Percentiles rank a stretch among this genome's conserved stretches.
Conservation (phyloP, 768 basidiomycete species). For the Phlebiopsis gigantea region DNA sequence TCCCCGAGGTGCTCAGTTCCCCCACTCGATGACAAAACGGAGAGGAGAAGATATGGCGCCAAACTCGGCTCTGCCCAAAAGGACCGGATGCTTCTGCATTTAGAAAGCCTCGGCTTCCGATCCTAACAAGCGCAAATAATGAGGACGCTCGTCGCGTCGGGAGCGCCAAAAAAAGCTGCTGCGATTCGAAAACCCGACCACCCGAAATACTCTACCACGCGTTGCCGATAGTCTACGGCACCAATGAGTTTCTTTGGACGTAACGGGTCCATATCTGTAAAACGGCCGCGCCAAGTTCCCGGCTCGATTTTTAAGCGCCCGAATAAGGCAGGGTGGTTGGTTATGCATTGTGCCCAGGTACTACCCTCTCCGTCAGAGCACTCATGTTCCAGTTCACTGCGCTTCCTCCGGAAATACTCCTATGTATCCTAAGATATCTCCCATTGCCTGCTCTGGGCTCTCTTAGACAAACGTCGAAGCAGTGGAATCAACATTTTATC, state of each 20-base stretch:
- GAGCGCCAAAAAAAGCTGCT: too few relatives aligned
- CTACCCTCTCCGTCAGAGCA: not conserved
- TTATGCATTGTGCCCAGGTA: too few relatives aligned
- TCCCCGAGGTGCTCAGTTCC: not conserved
- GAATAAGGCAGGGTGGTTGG: too few relatives aligned
- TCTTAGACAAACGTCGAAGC: conserved; percentile 34
- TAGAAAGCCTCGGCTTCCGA: conserved; percentile 1
- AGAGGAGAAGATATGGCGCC: not conserved
- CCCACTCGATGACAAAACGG: conserved; percentile 1
- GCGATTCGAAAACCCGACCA: too few relatives aligned
- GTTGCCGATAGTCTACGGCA: too few relatives aligned
- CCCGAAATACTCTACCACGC: too few relatives aligned
- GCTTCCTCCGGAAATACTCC: conserved; percentile 55
- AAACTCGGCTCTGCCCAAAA: not conserved
- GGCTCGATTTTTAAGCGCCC: too few relatives aligned
- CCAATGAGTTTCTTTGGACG: too few relatives aligned
- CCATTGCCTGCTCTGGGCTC: conserved; percentile 38
- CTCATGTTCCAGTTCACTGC: not conserved
- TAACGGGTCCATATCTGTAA: too few relatives aligned
- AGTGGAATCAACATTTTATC: conserved; percentile 43
- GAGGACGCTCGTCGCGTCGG: not conserved
- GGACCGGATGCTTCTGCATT: not conserved
- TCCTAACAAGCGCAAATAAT: conserved; percentile 13
- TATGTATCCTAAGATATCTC: conserved; percentile 46
- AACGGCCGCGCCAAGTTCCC: too few relatives aligned